Conservation (phyloP, 306 rosid genomes). For the Cucumis melo region DNA sequence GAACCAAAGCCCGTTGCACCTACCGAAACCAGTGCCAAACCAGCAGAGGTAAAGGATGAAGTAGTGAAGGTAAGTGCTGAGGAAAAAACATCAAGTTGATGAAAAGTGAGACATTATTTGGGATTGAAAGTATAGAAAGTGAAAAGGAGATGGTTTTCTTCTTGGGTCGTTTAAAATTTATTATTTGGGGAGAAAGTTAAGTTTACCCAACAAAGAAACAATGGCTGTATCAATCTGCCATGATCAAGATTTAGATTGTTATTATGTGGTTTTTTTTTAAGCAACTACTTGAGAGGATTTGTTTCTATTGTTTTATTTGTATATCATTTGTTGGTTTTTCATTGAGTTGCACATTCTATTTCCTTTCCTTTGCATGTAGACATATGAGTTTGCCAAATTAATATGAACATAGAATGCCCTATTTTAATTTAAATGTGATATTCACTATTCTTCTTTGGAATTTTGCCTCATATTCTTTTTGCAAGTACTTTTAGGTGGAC, state of each 20-base stretch:
- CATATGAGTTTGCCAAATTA: background rate
- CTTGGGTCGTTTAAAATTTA: background rate
- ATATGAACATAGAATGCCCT: background rate
- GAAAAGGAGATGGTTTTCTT: background rate
- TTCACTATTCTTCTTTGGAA: background rate
- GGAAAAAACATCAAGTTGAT: background rate
- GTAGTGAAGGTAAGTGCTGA: background rate
- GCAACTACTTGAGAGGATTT: background rate
- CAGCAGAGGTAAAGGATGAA: background rate
- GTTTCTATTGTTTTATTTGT: conserved; percentile 2
- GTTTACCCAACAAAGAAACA: background rate
- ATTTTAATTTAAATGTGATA: background rate
- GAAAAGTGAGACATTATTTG: background rate
- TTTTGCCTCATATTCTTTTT: background rate
- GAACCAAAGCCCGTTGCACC: background rate
- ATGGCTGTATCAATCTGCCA: background rate
- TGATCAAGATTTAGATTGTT: background rate
- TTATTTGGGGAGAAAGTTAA: background rate
- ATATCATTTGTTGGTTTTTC: background rate
- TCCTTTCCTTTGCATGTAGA: background rate
- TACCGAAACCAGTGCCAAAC: background rate
- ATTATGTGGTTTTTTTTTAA: background rate
- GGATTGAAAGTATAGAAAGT: background rate
- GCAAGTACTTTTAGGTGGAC: background rate
- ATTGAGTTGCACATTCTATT: background rate